Evolutionary conservation across 2,329 filamentous ascomycete genomes (phyloP), one percentile per base, ranked within the genome.

Genomic region (Trichoderma sp.): DNA sequence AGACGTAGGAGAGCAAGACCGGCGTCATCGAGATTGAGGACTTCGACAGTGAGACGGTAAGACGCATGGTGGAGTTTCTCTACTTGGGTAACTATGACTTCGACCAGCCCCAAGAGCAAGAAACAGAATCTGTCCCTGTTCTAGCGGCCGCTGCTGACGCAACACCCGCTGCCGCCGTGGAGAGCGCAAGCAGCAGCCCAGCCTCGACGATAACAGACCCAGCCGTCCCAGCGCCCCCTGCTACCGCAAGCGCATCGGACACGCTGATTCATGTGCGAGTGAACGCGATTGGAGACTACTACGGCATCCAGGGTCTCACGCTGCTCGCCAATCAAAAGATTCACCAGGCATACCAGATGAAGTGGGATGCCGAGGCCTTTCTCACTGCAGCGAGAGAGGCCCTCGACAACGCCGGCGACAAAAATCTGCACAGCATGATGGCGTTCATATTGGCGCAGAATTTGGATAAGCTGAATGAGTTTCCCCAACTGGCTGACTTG

Each of bases 241-340:
- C 17, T 37, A 17, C 19, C 17, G 6, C 22, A 45, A 48, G 37
- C 59, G 39, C 50, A 35, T 48, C 61, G 15, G 27, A 65, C 60
- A n/a, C 72, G 2, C 22, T 71, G 5, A 67, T 63, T 5, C 73
- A 75, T 56, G 45, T 74, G 6, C 56, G 61, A 19, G 67, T 74
- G 8, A 74, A 73, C 48, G 63, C 69, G 1, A 72, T 75, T 42
- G 71, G 68, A 4, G 68, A 75, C 22, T 69, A 73, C 60, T 74
- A 73, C 52, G 37, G 53, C 1, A 64, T 75, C 1, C 54, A 59
- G 1, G 52, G 53, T 7, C 72, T 75, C 5, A 50, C 54, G 6
- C 45, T 66, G 8, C 57, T 71, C 0, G 67, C 71, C 2, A 72
- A 58, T 32, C 10, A 25, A 6, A 68, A 71, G 17, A 64, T 73